Base-by-base conservation (phyloP, 805 yeast genomes). In the Saccharomycopsis sp. region DNA sequence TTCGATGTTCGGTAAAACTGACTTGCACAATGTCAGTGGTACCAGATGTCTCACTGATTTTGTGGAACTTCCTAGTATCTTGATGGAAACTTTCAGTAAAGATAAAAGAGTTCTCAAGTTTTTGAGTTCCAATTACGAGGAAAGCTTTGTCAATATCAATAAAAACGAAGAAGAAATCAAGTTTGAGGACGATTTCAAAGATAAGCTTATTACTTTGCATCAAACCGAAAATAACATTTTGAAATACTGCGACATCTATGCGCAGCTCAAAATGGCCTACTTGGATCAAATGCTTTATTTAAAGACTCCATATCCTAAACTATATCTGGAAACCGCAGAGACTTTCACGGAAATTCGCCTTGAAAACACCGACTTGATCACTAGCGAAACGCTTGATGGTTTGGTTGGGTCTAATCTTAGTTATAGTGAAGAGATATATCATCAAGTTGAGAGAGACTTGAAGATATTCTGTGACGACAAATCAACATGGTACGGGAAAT, bases 11-110 rank as follows among this genome's bases (percentile, higher is more conserved):
- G 99, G 98, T 0, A 79, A 93, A 62, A 94, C 99, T 0, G 78
- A 85, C 50, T 73, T 93, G 56, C 99, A 94, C 69, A 94, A 91
- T 69, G 86, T 93, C 7, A 85, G 96, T 38, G 99, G 99, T 2
- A 94, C 99, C 0, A 78, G 99, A 60, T 93, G 98, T 69, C 87
- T 89, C 2, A 89, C 98, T 0, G 99, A 94, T 70, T 94, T 94
- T 73, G 99, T 94, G 17, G 99, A 94, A 70, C 74, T 94, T 51
- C 99, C 99, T 1, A 90, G 97, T 14, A 93, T 94, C n/a, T 71
- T 94, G 57, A 93, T 92, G 96, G 99, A 94, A 69, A 86, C 84
- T 65, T 94, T 94, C 72, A 92, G 96, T 22, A 82, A 84, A 52
- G 93, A 89, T 68, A 83, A 86, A 8, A 75, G 91, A 50, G 97